Evolutionary conservation across 2,329 filamentous ascomycete genomes (phyloP), one percentile per base, ranked within the genome.

Genomic region (Phyllosticta citriasiana): DNA sequence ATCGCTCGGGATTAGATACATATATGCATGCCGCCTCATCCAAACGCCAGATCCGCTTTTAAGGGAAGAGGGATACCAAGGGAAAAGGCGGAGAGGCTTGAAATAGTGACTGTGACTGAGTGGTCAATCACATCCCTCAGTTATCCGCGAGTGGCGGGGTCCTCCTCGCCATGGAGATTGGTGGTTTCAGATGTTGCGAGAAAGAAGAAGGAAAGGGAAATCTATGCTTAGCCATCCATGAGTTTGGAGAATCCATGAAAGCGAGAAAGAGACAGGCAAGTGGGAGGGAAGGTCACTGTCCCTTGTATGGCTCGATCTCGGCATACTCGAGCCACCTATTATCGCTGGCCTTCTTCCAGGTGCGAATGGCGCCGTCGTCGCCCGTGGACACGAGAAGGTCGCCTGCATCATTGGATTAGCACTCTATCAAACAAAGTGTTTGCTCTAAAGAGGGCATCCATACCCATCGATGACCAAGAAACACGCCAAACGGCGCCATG

Each of bases 401-500:
- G 4, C 88, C 88, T 76, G 84, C 79, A 59, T 82, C 80, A 66
- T 22, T 12, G 24, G 33, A 22, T 24, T 55, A 57, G 33, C 30
- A 56, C 6, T n/a, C 12, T 2, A 50, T n/a, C 40, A 5, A 30
- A 51, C 47, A 16, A 40, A 5, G 9, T 5, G 3, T 8, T 50
- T 24, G 10, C 14, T 22, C 19, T 22, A 50, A 3, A 57, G 27
- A 1, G 40, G 14, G 7, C 19, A 7, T 35, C 9, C 72, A 62
- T 71, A 76, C 75, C 78, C 70, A 76, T 75, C 27, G 76, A 75
- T 12, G 77, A 79, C 66, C 91, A 93, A 0, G 82, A 82, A 2
- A 92, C 84, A 24, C 87, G 79, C 88, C 88, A 93, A 1, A 91
- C 87, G 1, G 87, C 87, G 19, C 84, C 86, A 57, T 84, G 82